Percentiles rank a stretch among this genome's conserved stretches.
Evolutionary conservation across 345 rosid species (phyloP).

Genomic region (Eucalyptus erythrocorys): DNA sequence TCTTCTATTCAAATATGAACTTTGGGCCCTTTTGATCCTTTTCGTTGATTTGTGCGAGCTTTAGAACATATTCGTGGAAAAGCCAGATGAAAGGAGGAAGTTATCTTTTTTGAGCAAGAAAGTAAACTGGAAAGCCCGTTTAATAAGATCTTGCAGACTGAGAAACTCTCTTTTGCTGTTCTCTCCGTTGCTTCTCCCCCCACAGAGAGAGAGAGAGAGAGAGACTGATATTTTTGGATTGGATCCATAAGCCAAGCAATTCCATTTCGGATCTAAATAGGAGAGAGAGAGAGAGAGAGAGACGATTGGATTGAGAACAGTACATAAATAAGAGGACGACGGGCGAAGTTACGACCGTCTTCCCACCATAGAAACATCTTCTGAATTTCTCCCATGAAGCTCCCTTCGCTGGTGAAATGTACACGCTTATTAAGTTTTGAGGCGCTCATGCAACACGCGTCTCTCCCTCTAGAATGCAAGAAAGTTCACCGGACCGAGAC

Average conservation of each 20-base stretch:
- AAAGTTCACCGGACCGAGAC: neutral
- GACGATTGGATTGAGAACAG: neutral
- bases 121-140: neutral
- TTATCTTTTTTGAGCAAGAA: fast-evolving
- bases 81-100: neutral
- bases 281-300: neutral
- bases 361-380: too few relatives aligned
- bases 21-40: neutral
- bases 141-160: neutral
- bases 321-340: neutral
- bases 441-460: neutral
- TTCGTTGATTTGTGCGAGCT: neutral
- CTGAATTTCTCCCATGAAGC: too few relatives aligned
- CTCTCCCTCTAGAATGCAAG: neutral
- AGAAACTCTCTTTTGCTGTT: neutral
- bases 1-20: fast-evolving
- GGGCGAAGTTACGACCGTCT: neutral
- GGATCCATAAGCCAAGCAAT: too few relatives aligned
- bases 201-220: neutral
- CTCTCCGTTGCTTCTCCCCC: neutral
- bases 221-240: neutral
- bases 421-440: too few relatives aligned
- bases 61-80: neutral
- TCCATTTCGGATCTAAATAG: too few relatives aligned
- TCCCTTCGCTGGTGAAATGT: too few relatives aligned